Percentiles rank a stretch among this genome's conserved stretches.
Conservation (phyloP, 2,329 filamentous ascomycete genomes). For the Colletotrichum gloeosporioides region DNA sequence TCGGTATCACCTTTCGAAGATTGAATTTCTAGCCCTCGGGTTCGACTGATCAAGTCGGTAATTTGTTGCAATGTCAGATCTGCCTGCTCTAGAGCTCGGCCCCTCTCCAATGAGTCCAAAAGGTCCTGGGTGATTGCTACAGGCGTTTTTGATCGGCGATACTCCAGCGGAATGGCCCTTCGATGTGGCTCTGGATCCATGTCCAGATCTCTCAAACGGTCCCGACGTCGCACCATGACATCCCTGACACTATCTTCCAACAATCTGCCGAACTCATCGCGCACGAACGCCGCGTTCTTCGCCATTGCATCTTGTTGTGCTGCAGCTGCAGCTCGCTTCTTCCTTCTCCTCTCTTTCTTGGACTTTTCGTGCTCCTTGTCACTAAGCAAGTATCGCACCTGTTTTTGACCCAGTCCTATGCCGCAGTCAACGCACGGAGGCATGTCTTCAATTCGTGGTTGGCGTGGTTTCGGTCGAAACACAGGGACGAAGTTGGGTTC, state of each 20-base stretch:
- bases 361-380: fast-evolving
- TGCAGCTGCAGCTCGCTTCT: not conserved
- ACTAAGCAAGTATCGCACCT: not conserved
- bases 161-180: not conserved
- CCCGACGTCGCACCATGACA: not conserved
- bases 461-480: not conserved
- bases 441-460: not conserved
- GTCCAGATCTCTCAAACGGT: not conserved
- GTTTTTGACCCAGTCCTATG: not conserved
- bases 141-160: not conserved
- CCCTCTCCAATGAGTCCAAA: not conserved
- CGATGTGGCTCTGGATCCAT: not conserved
- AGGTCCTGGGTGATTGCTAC: not conserved
- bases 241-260: not conserved
- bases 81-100: not conserved
- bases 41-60: not conserved
- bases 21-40: not conserved
- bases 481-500: not conserved
- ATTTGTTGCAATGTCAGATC: not conserved
- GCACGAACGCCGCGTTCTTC: fast-evolving
- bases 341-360: not conserved
- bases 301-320: not conserved
- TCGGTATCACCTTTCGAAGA: not conserved
- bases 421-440: not conserved
- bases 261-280: not conserved